phyloP scores from a whole-genome alignment of 2,329 filamentous ascomycete genomes.

The Amesomyces nigricolor region DNA sequence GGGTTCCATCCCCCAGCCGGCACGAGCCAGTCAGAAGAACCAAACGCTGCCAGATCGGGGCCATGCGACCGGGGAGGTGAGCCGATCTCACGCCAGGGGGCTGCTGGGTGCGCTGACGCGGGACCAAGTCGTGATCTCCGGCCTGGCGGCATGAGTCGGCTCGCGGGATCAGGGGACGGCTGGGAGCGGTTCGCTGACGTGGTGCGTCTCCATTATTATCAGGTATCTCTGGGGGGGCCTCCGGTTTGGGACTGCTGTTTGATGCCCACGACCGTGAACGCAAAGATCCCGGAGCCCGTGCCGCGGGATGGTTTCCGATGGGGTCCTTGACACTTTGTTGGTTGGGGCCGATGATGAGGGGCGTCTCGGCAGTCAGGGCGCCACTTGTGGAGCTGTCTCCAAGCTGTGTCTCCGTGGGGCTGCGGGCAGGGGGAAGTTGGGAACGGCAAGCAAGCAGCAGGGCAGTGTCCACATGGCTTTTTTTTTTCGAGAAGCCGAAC shows the following conservation, averaged over 20 bases:
- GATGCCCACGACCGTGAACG: too few relatives aligned
- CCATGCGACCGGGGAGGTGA: not conserved
- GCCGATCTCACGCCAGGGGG: not conserved
- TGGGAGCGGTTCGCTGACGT: not conserved
- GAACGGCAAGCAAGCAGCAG: slow-evolving; percentile 10
- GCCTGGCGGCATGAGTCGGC: slow-evolving; percentile 9
- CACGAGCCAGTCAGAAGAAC: not conserved
- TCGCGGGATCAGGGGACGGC: not conserved
- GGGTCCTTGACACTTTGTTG: too few relatives aligned
- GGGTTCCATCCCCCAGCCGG: slow-evolving; percentile 1
- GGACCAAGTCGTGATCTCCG: slow-evolving; percentile 3
- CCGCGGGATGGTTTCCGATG: slow-evolving; percentile 8
- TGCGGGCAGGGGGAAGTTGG: slow-evolving; percentile 9
- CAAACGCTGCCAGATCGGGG: not conserved
- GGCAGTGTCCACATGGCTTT: too few relatives aligned
- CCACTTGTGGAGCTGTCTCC: slow-evolving; percentile 13
- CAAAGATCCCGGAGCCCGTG: slow-evolving; percentile 15
- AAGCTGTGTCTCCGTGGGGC: not conserved
- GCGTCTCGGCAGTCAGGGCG: slow-evolving; percentile 18
- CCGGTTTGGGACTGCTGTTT: not conserved
- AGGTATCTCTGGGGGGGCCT: not conserved
- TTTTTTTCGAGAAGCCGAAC: too few relatives aligned
- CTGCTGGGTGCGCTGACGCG: not conserved
- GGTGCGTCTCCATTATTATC: not conserved
- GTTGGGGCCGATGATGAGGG: not conserved